Evolutionary conservation across 495 filamentous ascomycete genomes (phyloP), one percentile per base, ranked within the genome.

Genomic region (Bacidia gigantensis): DNA sequence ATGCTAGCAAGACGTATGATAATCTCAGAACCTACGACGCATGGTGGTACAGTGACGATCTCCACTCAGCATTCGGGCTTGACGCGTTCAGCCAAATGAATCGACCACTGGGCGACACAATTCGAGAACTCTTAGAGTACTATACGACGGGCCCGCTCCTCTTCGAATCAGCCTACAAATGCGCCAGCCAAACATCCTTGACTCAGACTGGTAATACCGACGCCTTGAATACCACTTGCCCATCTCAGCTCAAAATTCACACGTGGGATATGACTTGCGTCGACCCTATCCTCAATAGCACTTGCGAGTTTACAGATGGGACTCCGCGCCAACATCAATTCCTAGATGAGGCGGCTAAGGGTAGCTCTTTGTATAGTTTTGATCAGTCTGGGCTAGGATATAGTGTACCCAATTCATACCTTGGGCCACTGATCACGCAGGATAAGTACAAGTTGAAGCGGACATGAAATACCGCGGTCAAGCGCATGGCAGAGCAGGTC

Each of bases 261-360:
- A 43, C 35, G 25, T 54, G 52, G 52, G 21, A 54, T 10, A 54
- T 49, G 52, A n/a, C n/a, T n/a, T n/a, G n/a, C n/a, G n/a, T n/a
- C n/a, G n/a, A n/a, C n/a, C n/a, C n/a, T n/a, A n/a, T n/a, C n/a
- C n/a, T n/a, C n/a, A n/a, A n/a, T n/a, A n/a, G n/a, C n/a, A n/a
- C n/a, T n/a, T n/a, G n/a, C n/a, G n/a, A n/a, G n/a, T n/a, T n/a
- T n/a, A n/a, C n/a, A n/a, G n/a, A n/a, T n/a, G n/a, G n/a, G n/a
- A n/a, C n/a, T n/a, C n/a, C n/a, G n/a, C n/a, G n/a, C n/a, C n/a
- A n/a, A n/a, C n/a, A n/a, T n/a, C n/a, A n/a, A n/a, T n/a, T n/a
- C n/a, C n/a, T n/a, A n/a, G n/a, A n/a, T n/a, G n/a, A n/a, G n/a
- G n/a, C n/a, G n/a, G n/a, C n/a, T n/a, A n/a, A n/a, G n/a, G n/a